Conservation (phyloP, 2,329 filamentous ascomycete genomes). For the Claviceps purpurea region DNA sequence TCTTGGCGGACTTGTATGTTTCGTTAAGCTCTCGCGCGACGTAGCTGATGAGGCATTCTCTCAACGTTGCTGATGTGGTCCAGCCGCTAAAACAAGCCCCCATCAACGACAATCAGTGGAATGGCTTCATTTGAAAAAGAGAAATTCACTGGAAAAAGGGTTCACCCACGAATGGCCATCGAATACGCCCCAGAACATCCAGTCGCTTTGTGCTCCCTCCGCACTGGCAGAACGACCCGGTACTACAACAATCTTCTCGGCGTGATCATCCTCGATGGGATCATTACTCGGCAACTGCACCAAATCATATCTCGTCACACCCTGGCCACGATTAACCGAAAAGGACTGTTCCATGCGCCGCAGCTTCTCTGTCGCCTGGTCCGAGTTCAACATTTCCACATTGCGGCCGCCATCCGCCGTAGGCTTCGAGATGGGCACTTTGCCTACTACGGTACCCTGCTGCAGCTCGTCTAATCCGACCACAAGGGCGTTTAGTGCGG, state of each 20-base stretch:
- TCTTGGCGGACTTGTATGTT: slow-evolving; percentile 65
- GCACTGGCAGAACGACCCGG: slow-evolving; percentile 39
- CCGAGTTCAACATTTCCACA: slow-evolving; percentile 90
- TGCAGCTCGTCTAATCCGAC: slow-evolving; percentile 86
- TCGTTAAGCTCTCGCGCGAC: slow-evolving; percentile 86
- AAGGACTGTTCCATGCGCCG: slow-evolving; percentile 86
- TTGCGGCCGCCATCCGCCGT: slow-evolving; percentile 74
- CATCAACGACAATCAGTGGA: not conserved
- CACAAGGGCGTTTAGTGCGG: slow-evolving; percentile 60
- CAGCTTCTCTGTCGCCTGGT: slow-evolving; percentile 83
- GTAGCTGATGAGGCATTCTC: slow-evolving; percentile 81
- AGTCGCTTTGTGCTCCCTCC: slow-evolving; percentile 48
- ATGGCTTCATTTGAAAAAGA: not conserved
- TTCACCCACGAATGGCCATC: slow-evolving; percentile 76
- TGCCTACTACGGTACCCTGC: slow-evolving; percentile 72
- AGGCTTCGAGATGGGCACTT: slow-evolving; percentile 77
- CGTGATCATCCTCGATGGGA: slow-evolving; percentile 95
- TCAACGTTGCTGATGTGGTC: slow-evolving; percentile 93
- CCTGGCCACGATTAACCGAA: slow-evolving; percentile 74
- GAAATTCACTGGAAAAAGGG: slow-evolving; percentile 4
- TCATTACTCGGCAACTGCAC: slow-evolving; percentile 93
- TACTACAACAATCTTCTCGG: slow-evolving; percentile 93
- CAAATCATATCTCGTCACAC: slow-evolving; percentile 87
- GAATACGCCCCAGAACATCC: slow-evolving; percentile 99
- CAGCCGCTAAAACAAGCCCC: slow-evolving; percentile 51